Base-by-base conservation (phyloP, 257 asterid species). In the Solanum piurae region DNA sequence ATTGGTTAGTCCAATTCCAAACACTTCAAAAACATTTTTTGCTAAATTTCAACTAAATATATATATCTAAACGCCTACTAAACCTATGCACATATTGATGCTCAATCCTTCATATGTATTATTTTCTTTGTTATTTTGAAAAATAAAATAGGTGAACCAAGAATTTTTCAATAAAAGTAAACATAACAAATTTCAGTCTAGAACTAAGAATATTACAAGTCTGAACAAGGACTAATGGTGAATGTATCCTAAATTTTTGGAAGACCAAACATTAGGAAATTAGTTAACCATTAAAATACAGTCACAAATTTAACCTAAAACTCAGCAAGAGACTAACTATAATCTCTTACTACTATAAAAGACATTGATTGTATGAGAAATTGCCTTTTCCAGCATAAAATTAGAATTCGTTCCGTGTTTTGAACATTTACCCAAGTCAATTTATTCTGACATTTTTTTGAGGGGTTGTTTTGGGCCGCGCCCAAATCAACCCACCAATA, bases 401-500 rank as follows among this genome's bases (percentile, higher is more conserved):
- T 0, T 72, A 9, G 8, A 72, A 16, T 72, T 2, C 8, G 6
- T 18, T 72, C 0, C 31, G 77, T 31, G 21, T 4, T 27, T 6
- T 8, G 1, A 0, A 6, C 4, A 55, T 18, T 0, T 55, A 55
- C 9, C 0, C 64, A n/a, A 55, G 0, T 55, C 64, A 0, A 55
- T 55, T 55, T 55, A 55, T 55, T 55, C n/a, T 6, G 1, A 55
- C 64, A 3, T 16, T 55, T 55, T 37, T 40, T n/a, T 75, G 0
- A 27, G 5, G 58, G 83, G 55, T 40, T 23, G 36, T 7, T 76
- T 76, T 76, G 83, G 23, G 23, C 4, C 2, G 0, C 3, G 36
- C 36, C 36, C 36, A 40, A 25, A 77, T 42, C n/a, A 77, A 4
- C 12, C 13, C 37, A 77, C 9, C 37, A 77, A 40, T 9, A 77